Evolutionary conservation across 1,284 basidiomycete genomes (phyloP).

Genomic region (Gymnopus androsaceus): DNA sequence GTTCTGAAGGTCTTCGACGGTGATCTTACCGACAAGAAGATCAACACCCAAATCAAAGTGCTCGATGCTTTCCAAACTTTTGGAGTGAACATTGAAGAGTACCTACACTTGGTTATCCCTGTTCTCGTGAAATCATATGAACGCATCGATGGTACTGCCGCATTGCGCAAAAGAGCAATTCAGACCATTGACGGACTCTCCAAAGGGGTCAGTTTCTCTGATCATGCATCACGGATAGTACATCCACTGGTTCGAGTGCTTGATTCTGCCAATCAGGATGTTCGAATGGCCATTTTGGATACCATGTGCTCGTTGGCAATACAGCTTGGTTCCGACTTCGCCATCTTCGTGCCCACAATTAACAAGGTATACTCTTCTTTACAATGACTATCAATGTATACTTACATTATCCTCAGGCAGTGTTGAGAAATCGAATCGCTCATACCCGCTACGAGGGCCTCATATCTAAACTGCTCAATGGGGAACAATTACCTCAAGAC

Average conservation of each 20-base stretch:
- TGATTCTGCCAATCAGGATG: constrained; percentile 77
- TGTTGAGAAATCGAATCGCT: constrained; percentile 79
- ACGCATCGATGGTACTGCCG: constrained; percentile 72
- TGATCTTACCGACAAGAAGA: constrained; percentile 78
- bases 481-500: constrained; percentile 89
- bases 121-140: constrained; percentile 94
- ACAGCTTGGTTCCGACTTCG: constrained; percentile 95
- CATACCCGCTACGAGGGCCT: constrained; percentile 89
- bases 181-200: constrained; percentile 92
- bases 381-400: neutral
- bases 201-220: constrained; percentile 96
- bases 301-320: constrained; percentile 90
- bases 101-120: constrained; percentile 95
- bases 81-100: constrained; percentile 96
- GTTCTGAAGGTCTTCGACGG: constrained; percentile 92
- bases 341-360: constrained; percentile 96
- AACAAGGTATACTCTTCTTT: constrained; percentile 70
- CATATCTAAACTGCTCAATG: constrained; percentile 87
- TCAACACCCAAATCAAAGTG: constrained; percentile 85
- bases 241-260: constrained; percentile 93
- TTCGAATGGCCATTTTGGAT: constrained; percentile 89
- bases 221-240: constrained; percentile 96
- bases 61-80: constrained; percentile 95
- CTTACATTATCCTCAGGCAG: constrained; percentile 49
- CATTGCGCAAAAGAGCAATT: constrained; percentile 87